Conservation (phyloP, 2,329 filamentous ascomycete species). For the Microcera coccophila region DNA sequence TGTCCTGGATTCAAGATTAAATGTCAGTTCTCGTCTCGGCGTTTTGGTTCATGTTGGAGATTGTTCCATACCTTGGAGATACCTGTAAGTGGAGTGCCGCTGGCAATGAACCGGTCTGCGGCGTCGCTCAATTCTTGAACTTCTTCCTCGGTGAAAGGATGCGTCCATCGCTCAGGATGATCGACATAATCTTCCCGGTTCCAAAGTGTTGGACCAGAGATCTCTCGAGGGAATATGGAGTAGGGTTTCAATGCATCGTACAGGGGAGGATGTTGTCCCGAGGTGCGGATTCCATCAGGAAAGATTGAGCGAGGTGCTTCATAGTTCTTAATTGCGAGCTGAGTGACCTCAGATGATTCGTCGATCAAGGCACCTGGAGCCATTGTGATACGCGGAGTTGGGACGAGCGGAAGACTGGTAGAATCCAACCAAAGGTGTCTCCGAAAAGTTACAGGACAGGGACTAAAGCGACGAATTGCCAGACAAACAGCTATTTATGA, state of each 20-base stretch:
- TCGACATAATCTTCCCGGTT: slow-evolving; percentile 60
- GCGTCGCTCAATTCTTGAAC: slow-evolving; percentile 62
- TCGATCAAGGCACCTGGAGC: slow-evolving; percentile 25
- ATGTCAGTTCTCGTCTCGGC: background rate
- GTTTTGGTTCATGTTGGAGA: background rate
- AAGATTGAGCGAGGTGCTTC: slow-evolving; percentile 33
- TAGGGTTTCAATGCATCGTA: slow-evolving; percentile 63
- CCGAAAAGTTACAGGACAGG: no score
- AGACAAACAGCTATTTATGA: no score
- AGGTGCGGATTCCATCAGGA: slow-evolving; percentile 49
- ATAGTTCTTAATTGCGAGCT: slow-evolving; percentile 19
- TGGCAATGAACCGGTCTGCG: slow-evolving; percentile 65
- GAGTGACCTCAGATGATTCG: slow-evolving; percentile 8
- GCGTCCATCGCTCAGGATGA: slow-evolving; percentile 68
- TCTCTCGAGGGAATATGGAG: slow-evolving; percentile 65
- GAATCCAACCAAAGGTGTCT: background rate
- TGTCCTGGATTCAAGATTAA: slow-evolving; percentile 25
- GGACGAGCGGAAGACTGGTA: no score
- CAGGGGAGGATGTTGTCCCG: slow-evolving; percentile 69
- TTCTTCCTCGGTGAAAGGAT: slow-evolving; percentile 64
- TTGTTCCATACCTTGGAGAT: slow-evolving; percentile 44
- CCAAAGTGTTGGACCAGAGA: slow-evolving; percentile 72
- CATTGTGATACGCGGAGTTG: slow-evolving; percentile 10
- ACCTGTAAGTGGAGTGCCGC: slow-evolving; percentile 64
- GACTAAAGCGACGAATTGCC: no score